Evolutionary conservation across 2,329 filamentous ascomycete genomes (phyloP), one percentile per base, ranked within the genome.

Genomic region (Hypoxylon sp.): DNA sequence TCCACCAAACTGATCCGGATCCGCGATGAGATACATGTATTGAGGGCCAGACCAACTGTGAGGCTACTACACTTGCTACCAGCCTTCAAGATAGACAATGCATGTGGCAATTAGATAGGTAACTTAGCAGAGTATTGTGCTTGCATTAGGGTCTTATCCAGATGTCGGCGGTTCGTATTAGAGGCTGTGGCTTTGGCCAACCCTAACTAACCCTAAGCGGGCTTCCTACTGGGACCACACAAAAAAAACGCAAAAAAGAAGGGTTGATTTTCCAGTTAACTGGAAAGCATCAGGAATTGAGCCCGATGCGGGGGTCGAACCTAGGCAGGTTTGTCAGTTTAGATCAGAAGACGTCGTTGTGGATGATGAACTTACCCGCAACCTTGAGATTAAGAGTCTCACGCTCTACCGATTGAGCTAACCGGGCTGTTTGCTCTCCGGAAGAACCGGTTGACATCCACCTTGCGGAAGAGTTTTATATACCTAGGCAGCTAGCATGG

Each of bases 381-480:
- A 75, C 75, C 74, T 77, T 77, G 74, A 77, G 75, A 87, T 85
- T 83, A 84, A 84, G 88, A 90, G 88, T 90, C 88, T 89, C 85
- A 90, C 88, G 88, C 88, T 91, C 88, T 90, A 90, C 86, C 86
- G 86, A 89, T 88, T 89, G 86, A 88, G 86, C 86, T 88, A 89
- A 83, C 85, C 84, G 81, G 84, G 84, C 84, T 46, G 39, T 52
- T 44, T 21, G 39, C 39, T 44, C 17, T 17, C 17, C 39, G 39
- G 39, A 21, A 21, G 39, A 44, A 10, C 39, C 39, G 39, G 17
- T 44, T 19, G 39, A 44, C 39, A 44, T 44, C 17, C 39, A 44
- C 39, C 39, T 19, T 44, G 39, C 6, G 15, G n/a, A 19, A 19
- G 15, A 44, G 39, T 11, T 21, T 44, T 44, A 44, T 44, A 44